These are phyloP conservation scores for Yamadazyma kitorensis DNA, from an alignment of 805 yeast genomes.

Conservation along the genomic window DNA sequence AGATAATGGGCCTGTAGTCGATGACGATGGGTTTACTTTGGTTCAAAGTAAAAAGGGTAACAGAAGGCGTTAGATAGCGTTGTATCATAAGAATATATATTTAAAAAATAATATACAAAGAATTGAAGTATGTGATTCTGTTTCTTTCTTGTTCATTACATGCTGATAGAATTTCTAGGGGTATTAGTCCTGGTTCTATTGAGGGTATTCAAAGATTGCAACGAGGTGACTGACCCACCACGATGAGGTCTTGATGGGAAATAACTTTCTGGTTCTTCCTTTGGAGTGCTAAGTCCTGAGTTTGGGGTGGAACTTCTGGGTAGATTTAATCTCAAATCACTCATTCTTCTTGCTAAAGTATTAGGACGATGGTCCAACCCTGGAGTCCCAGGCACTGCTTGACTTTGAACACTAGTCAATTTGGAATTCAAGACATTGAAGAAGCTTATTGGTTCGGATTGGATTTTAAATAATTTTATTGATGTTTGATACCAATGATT, in stretches of 20 bases:
- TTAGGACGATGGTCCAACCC: constrained; percentile 31
- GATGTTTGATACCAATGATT: constrained; percentile 55
- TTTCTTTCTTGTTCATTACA: constrained; percentile 8
- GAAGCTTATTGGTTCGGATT: constrained; percentile 17
- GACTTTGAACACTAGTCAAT: constrained; percentile 6
- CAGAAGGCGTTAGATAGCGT: constrained; percentile 12
- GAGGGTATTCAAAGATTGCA: constrained; percentile 39
- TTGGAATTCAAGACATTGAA: constrained; percentile 17
- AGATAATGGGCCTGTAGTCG: constrained; percentile 64
- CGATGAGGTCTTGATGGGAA: constrained; percentile 9
- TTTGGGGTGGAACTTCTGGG: constrained; percentile 24
- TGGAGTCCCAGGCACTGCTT: constrained; percentile 27
- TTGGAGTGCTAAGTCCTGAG: constrained; percentile 22
- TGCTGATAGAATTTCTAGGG: constrained; percentile 34
- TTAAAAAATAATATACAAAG: constrained; percentile 1
- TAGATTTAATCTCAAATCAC: constrained; percentile 37
- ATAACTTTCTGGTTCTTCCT: constrained; percentile 29
- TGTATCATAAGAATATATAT: too few species aligned
- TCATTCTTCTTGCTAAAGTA: constrained; percentile 46
- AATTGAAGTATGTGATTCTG: constrained; percentile 3
- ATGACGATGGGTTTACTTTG: constrained; percentile 92
- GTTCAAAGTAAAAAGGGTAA: constrained; percentile 68
- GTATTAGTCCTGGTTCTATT: constrained; percentile 35
- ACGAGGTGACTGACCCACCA: constrained; percentile 32
- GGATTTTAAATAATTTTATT: constrained; percentile 49